A percentile compares a stretch with the other conserved stretches of the same genome.
Evolutionary conservation across 257 asterid genomes (phyloP).

Genomic region (Solanum virginianum): DNA sequence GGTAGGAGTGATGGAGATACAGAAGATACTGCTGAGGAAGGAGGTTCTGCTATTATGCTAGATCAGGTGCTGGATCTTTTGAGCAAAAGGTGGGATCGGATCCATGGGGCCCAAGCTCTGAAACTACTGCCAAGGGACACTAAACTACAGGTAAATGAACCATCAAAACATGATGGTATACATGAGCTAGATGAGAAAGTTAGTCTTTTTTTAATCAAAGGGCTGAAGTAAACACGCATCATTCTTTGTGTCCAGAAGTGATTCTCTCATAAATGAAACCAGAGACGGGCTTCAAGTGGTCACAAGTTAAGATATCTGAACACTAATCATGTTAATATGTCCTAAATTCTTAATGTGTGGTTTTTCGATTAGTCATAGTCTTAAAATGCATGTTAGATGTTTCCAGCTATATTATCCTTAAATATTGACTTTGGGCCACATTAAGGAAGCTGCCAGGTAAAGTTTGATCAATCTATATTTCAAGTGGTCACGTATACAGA

Average conservation of each 20-base stretch:
- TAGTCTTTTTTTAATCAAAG: neutral
- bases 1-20: conserved; percentile 88
- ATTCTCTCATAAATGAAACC: neutral
- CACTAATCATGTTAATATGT: neutral
- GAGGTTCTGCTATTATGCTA: conserved; percentile 62
- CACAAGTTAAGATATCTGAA: neutral
- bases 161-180: neutral
- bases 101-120: conserved; percentile 93
- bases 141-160: conserved; percentile 55
- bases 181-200: neutral
- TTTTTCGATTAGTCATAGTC: neutral
- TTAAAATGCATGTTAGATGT: neutral
- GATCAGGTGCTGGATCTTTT: conserved; percentile 89
- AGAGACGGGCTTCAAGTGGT: neutral
- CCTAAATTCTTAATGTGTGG: neutral
- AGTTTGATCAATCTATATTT: neutral
- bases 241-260: neutral
- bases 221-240: neutral
- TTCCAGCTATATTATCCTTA: neutral
- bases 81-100: conserved; percentile 90
- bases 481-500: neutral
- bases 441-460: neutral
- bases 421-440: neutral
- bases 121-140: conserved; percentile 86
- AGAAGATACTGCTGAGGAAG: conserved; percentile 64